These are phyloP conservation scores for Sesbania bispinosa DNA, from an alignment of 306 rosid genomes.

Conservation along the genomic window DNA sequence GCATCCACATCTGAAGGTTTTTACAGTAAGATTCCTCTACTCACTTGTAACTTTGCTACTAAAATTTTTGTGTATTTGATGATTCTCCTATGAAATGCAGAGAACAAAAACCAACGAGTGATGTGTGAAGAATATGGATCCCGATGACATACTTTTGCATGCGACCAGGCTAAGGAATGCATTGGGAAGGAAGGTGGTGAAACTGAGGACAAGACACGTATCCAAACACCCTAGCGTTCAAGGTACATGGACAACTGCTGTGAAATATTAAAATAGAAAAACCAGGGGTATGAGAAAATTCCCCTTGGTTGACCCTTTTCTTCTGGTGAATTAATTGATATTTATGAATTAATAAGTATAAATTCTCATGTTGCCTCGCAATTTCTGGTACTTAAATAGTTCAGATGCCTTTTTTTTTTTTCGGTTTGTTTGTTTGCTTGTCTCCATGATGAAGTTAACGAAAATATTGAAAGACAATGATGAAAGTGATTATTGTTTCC, in stretches of 20 bases:
- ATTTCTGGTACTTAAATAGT: not conserved
- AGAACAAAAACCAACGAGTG: slow-evolving; percentile 67
- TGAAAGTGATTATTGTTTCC: too few relatives aligned
- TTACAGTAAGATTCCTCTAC: slow-evolving; percentile 52
- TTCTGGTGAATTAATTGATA: not conserved
- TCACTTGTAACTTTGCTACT: not conserved
- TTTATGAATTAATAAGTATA: not conserved
- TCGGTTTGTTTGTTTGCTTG: not conserved
- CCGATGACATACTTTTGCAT: slow-evolving; percentile 59
- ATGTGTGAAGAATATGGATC: slow-evolving; percentile 86
- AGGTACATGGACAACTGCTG: slow-evolving; percentile 90
- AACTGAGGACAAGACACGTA: slow-evolving; percentile 82
- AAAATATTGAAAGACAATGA: not conserved
- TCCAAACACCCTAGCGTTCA: slow-evolving; percentile 85
- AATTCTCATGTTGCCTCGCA: not conserved
- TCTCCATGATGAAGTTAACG: not conserved
- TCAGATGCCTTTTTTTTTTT: not conserved
- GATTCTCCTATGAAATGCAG: slow-evolving; percentile 38
- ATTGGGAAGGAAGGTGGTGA: slow-evolving; percentile 87
- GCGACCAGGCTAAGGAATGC: slow-evolving; percentile 81
- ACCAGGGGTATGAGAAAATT: slow-evolving; percentile 12
- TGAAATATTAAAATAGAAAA: slow-evolving; percentile 42
- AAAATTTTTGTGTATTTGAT: not conserved
- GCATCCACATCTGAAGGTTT: slow-evolving; percentile 83
- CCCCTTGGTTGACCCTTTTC: slow-evolving; percentile 4